Evolutionary conservation across 2,329 filamentous ascomycete genomes (phyloP).

Genomic region (Aspergillus candidus): DNA sequence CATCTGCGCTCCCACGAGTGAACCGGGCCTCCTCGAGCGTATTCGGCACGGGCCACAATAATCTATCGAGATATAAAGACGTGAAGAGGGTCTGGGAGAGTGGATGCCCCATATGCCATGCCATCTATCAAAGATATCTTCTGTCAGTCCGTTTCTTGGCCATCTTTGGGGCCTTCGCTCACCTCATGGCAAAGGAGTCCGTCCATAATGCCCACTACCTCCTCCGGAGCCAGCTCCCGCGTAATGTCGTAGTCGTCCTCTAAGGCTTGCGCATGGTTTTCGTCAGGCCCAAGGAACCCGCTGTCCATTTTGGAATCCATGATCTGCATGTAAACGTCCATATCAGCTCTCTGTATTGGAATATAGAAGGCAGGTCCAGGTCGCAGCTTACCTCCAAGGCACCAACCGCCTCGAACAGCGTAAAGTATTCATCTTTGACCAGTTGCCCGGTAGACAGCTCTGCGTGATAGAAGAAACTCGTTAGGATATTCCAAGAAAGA

Average conservation of each 20-base stretch:
- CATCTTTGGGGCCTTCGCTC: conserved; percentile 11
- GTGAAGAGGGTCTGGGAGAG: conserved; percentile 93
- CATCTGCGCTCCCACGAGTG: conserved; percentile 23
- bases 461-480: conserved; percentile 31
- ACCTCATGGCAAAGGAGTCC: conserved; percentile 86
- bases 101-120: conserved; percentile 94
- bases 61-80: conserved; percentile 78
- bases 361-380: not conserved
- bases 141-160: conserved; percentile 5
- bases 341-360: conserved; percentile 11
- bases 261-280: conserved; percentile 53
- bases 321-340: conserved; percentile 54
- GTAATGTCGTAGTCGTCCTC: conserved; percentile 76
- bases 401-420: conserved; percentile 87
- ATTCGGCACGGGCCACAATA: conserved; percentile 65
- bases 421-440: conserved; percentile 90
- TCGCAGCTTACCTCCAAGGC: conserved; percentile 51
- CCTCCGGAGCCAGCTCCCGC: conserved; percentile 61
- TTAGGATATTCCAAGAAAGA: conserved; percentile 1
- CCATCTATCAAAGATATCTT: conserved; percentile 55
- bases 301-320: conserved; percentile 99
- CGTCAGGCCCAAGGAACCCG: conserved; percentile 69
- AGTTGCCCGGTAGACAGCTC: conserved; percentile 74
- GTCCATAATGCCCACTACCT: conserved; percentile 90
- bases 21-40: conserved; percentile 63